phyloP scores from a whole-genome alignment of 768 basidiomycete genomes.

The Rubroboletus pulcherrimus region DNA sequence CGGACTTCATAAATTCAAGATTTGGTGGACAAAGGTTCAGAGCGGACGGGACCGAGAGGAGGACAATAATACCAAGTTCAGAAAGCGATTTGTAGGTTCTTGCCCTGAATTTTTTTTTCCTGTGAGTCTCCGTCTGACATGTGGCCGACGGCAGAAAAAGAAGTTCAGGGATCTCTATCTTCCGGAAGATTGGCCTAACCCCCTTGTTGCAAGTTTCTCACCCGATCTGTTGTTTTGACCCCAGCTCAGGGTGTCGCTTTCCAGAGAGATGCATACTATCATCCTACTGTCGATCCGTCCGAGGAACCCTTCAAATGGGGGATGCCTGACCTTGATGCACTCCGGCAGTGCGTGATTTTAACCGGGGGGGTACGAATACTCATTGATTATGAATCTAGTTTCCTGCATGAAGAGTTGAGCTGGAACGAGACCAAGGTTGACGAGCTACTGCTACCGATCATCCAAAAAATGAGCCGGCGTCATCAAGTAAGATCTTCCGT shows the following conservation, averaged over 20 bases:
- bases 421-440: conserved; percentile 85
- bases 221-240: conserved; percentile 3
- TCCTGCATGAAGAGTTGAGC: conserved; percentile 71
- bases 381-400: conserved; percentile 38
- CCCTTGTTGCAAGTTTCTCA: conserved; percentile 66
- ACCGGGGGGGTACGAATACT: conserved; percentile 6
- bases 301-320: conserved; percentile 97
- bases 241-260: conserved; percentile 1
- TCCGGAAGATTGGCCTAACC: conserved; percentile 83
- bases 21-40: conserved; percentile 95
- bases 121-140: conserved; percentile 7
- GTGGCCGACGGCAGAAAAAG: conserved; percentile 62
- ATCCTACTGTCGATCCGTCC: conserved; percentile 86
- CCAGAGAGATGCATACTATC: conserved; percentile 89
- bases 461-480: conserved; percentile 83
- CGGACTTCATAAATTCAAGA: conserved; percentile 81
- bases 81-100: conserved; percentile 75
- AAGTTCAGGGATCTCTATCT: conserved; percentile 82
- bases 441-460: conserved; percentile 86
- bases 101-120: conserved; percentile 10
- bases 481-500: conserved; percentile 49
- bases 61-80: conserved; percentile 75
- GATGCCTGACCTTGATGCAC: conserved; percentile 89
- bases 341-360: conserved; percentile 60
- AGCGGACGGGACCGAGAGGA: conserved; percentile 76